phyloP scores from a whole-genome alignment of 1,284 basidiomycete genomes.

The Albatrellus sp. region DNA sequence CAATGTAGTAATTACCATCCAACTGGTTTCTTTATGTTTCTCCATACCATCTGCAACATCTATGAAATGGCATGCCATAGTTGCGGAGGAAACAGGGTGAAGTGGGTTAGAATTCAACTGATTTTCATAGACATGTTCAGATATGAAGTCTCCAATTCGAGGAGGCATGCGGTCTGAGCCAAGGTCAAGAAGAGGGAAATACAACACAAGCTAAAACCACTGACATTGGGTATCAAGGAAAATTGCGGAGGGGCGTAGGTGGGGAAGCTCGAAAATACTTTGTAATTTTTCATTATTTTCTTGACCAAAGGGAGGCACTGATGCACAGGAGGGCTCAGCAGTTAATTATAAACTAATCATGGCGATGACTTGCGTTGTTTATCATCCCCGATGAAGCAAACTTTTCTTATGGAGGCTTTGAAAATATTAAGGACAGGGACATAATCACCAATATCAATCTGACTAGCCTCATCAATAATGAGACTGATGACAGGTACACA shows the following conservation, averaged over 20 bases:
- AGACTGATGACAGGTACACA: constrained; percentile 29
- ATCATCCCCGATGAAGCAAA: constrained; percentile 34
- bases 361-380: constrained; percentile 30
- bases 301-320: constrained; percentile 11
- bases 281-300: constrained; percentile 4
- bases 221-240: constrained; percentile 17
- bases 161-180: constrained; percentile 63
- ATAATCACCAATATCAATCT: constrained; percentile 24
- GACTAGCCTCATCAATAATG: constrained; percentile 36
- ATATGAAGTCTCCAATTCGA: constrained; percentile 62
- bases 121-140: constrained; percentile 45
- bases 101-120: constrained; percentile 18
- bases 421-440: neutral
- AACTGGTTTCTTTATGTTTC: constrained; percentile 25
- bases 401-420: constrained; percentile 13
- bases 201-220: neutral
- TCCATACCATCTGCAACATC: constrained; percentile 32
- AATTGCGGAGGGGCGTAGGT: constrained; percentile 2
- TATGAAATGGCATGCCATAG: constrained; percentile 29
- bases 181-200: neutral
- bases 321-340: neutral
- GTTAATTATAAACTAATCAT: neutral
- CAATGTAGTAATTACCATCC: constrained; percentile 22
- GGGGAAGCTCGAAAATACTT: constrained; percentile 10
- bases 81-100: constrained; percentile 20